phyloP scores from a whole-genome alignment of 75 land plant genomes.

The Larix kaempferi region DNA sequence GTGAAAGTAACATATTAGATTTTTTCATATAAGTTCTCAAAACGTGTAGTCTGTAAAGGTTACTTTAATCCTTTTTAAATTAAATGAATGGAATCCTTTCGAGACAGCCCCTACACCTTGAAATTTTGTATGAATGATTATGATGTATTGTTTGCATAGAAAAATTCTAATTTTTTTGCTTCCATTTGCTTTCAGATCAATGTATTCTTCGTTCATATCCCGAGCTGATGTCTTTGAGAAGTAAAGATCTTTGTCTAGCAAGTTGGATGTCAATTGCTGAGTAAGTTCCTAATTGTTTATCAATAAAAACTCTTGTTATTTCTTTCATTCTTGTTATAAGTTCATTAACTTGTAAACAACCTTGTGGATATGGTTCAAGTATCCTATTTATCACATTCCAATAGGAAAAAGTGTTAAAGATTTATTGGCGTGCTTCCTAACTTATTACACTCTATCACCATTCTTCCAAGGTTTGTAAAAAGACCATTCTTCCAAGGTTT shows the following conservation, averaged over 20 bases:
- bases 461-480: too few species aligned
- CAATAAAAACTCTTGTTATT: too few species aligned
- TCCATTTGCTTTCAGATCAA: conserved; percentile 29
- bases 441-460: too few species aligned
- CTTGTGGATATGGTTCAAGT: too few species aligned
- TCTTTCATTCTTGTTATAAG: too few species aligned
- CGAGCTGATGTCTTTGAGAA: conserved; percentile 34
- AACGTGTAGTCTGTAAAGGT: not conserved
- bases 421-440: too few species aligned
- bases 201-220: conserved; percentile 32
- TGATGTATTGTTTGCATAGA: not conserved
- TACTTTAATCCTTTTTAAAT: not conserved
- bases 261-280: conserved; percentile 89
- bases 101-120: not conserved
- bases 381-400: too few species aligned
- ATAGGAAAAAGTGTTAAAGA: too few species aligned
- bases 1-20: not conserved
- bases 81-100: not conserved
- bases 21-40: too few species aligned
- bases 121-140: not conserved
- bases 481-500: too few species aligned
- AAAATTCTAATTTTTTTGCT: not conserved
- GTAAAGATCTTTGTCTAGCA: conserved; percentile 65
- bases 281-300: conserved; percentile 36
- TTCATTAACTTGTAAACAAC: too few species aligned